These are phyloP conservation scores for Plasmopara muralis DNA, from an alignment of 352 stramenopile genomes.

Conservation along the genomic window DNA sequence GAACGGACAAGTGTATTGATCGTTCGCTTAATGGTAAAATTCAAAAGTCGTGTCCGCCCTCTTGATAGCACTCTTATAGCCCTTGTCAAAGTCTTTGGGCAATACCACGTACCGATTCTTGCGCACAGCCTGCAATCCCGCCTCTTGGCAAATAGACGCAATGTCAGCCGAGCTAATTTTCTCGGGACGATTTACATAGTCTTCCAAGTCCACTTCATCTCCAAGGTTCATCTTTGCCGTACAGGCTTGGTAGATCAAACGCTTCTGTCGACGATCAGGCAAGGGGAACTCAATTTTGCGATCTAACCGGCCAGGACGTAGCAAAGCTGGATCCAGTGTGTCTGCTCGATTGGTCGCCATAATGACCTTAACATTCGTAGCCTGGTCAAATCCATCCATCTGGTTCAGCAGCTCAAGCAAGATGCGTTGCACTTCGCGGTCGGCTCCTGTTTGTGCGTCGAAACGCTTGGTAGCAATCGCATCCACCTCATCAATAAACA, in stretches of 20 bases:
- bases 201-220: conserved; percentile 99
- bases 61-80: conserved; percentile 99
- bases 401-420: conserved; percentile 99
- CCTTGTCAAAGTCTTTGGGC: conserved; percentile 99
- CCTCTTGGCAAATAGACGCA: conserved; percentile 97
- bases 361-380: conserved; percentile 99
- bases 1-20: background rate
- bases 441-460: conserved; percentile 96
- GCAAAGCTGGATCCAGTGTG: conserved; percentile 97
- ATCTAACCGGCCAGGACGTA: conserved; percentile 97
- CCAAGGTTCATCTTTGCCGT: conserved; percentile 99
- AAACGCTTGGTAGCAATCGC: conserved; percentile 99
- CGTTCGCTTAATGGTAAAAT: conserved; percentile 92
- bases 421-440: conserved; percentile 97
- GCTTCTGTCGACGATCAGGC: conserved; percentile 98
- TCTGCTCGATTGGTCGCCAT: conserved; percentile 99
- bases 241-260: conserved; percentile 99
- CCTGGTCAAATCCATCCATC: conserved; percentile 99
- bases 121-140: conserved; percentile 97
- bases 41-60: conserved; percentile 98
- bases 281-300: conserved; percentile 99
- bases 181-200: conserved; percentile 99
- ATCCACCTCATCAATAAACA: conserved; percentile 99
- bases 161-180: conserved; percentile 99
- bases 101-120: conserved; percentile 99